Percentiles rank a stretch among this genome's conserved stretches.
Evolutionary conservation across 768 basidiomycete genomes (phyloP).

Genomic region (Suillus alpinus): DNA sequence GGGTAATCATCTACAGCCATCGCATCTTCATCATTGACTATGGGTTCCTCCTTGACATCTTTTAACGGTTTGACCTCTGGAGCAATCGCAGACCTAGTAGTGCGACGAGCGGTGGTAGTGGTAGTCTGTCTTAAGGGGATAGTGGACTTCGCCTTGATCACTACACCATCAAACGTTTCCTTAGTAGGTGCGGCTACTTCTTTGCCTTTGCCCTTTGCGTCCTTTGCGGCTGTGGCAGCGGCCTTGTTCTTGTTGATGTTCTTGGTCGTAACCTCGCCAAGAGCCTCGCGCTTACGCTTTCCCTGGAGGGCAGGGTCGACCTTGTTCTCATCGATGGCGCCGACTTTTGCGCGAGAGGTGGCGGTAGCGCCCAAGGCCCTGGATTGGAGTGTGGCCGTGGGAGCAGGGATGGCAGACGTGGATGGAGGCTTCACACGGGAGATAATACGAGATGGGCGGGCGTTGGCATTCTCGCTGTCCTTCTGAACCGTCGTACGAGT

Average conservation of each 20-base stretch:
- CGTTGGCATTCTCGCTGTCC: conserved; percentile 70
- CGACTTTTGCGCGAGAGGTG: conserved; percentile 33
- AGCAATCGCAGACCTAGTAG: conserved; percentile 27
- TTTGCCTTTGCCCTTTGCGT: conserved; percentile 57
- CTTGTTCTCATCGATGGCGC: conserved; percentile 35
- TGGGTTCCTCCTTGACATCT: conserved; percentile 32
- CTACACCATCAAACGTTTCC: conserved; percentile 61
- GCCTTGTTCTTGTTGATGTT: conserved; percentile 41
- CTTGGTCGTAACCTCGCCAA: conserved; percentile 68
- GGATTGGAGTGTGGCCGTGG: conserved; percentile 35
- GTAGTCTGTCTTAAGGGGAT: conserved; percentile 47
- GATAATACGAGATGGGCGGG: conserved; percentile 55
- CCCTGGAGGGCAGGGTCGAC: conserved; percentile 47
- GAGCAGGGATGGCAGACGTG: conserved; percentile 27
- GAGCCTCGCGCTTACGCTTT: conserved; percentile 74
- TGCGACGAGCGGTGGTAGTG: conserved; percentile 35
- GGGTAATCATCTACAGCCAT: conserved; percentile 48
- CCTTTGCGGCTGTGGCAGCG: conserved; percentile 35
- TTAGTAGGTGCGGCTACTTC: conserved; percentile 35
- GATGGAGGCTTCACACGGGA: conserved; percentile 61
- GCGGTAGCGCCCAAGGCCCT: conserved; percentile 42
- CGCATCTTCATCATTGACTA: conserved; percentile 44
- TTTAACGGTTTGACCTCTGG: conserved; percentile 27
- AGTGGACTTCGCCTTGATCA: conserved; percentile 49
- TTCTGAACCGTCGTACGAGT: conserved; percentile 51